A percentile compares a stretch with the other conserved stretches of the same genome.
phyloP scores from a whole-genome alignment of 306 rosid species.

The Gastrolobium bilobum region DNA sequence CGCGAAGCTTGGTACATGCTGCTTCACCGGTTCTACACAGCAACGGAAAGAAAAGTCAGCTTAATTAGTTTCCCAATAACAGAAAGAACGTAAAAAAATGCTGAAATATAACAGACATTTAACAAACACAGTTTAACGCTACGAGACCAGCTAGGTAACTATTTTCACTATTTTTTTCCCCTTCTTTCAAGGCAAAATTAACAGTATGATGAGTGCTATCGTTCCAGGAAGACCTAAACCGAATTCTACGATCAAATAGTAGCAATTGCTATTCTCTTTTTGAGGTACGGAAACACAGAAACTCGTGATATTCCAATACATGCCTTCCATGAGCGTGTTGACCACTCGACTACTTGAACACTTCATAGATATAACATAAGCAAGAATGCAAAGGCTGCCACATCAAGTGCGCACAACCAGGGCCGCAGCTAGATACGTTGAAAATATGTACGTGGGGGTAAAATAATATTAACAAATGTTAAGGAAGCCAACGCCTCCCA shows the following conservation, averaged over 20 bases:
- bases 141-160: neutral
- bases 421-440: neutral
- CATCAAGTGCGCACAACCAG: neutral
- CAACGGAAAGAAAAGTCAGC: neutral
- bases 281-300: neutral
- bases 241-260: conserved; percentile 11
- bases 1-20: neutral
- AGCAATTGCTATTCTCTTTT: neutral
- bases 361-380: neutral
- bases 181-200: no score
- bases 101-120: neutral
- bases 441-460: neutral
- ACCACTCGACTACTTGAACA: neutral
- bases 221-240: neutral
- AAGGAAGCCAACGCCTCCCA: neutral
- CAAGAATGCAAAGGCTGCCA: conserved; percentile 13
- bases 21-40: neutral
- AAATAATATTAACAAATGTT: neutral
- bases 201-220: neutral
- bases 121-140: no score
- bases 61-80: neutral
- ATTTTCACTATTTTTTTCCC: neutral
- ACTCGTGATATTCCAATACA: neutral
- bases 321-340: neutral
- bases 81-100: neutral